Base-by-base conservation (phyloP, 2,329 filamentous ascomycete genomes). In the Zasmidium cellare region DNA sequence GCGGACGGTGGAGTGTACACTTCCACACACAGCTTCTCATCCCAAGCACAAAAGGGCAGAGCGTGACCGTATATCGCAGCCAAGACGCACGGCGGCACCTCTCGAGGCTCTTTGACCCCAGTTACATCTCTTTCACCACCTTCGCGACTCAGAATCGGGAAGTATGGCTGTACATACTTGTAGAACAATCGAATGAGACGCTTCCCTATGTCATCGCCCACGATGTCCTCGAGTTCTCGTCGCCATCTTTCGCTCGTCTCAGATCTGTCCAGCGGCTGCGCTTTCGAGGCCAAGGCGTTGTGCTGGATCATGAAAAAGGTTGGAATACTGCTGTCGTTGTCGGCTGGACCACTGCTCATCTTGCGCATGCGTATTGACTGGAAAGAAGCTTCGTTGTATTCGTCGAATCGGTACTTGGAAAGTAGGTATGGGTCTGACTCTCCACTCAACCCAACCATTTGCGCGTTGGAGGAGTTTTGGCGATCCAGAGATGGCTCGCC, bases 131-230 rank as follows among this genome's bases (percentile, higher is more conserved):
- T 38, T 70, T 58, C 60, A 66, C 63, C 63, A 6, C 74, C 71
- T 51, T 70, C 71, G 54, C 72, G 68, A n/a, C 71, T 73, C 12
- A 78, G 56, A 12, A 79, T 71, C 3, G 77, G 76, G 60, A 78
- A 78, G 63, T 77, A 78, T 14, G 77, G 77, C 49, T 78, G 73
- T 51, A 79, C 73, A 62, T 77, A 78, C 62, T 70, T 71, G 58
- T 75, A 74, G 65, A 76, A 73, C 12, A 79, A 67, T 14, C 69
- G 68, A 24, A 79, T 71, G 6, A 79, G 68, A 49, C 76, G 65
- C 48, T 73, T 70, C 24, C 75, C 75, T 14, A 69, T 66, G 6
- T 68, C 62, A 7, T 70, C 59, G 45, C 60, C 62, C 2, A 75
- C 65, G 56, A 74, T 70, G 0, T 66, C 59, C 20, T 69, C 69